Evolutionary conservation across 306 rosid genomes (phyloP).

Genomic region (Alnus glutinosa): DNA sequence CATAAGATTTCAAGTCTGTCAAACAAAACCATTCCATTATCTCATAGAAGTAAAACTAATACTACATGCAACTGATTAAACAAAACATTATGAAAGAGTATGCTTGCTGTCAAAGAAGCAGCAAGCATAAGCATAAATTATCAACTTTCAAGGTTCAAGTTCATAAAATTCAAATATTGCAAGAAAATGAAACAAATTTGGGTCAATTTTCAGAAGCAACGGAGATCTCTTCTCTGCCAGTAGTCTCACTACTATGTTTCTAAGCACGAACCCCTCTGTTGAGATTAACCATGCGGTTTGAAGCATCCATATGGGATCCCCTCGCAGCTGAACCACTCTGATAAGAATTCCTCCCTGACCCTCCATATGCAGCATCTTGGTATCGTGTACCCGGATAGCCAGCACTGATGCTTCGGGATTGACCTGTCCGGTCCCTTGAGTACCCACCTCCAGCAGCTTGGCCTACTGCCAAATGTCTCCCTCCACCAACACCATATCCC

Average conservation of each 20-base stretch:
- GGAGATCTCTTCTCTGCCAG: not conserved
- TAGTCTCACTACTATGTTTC: not conserved
- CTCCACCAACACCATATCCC: slow-evolving; percentile 60
- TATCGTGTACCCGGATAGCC: slow-evolving; percentile 57
- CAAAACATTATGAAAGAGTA: not conserved
- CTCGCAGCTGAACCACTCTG: slow-evolving; percentile 52
- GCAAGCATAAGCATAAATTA: not conserved
- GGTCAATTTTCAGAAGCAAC: not conserved
- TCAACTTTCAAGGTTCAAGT: not conserved
- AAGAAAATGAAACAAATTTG: not conserved
- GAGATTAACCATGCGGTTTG: slow-evolving; percentile 85
- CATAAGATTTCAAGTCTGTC: not conserved
- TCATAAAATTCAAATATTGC: not conserved
- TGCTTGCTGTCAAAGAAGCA: not conserved
- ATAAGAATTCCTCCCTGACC: slow-evolving; percentile 57
- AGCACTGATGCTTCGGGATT: slow-evolving; percentile 45
- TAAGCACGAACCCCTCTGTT: slow-evolving; percentile 61
- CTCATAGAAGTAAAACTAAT: not conserved
- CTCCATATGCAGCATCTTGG: slow-evolving; percentile 57
- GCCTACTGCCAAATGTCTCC: slow-evolving; percentile 40
- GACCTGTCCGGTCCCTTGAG: slow-evolving; percentile 50
- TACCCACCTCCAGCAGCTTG: slow-evolving; percentile 53
- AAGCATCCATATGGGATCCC: slow-evolving; percentile 67
- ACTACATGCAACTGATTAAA: not conserved
- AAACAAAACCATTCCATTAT: not conserved